phyloP scores from a whole-genome alignment of 805 yeast species.

The Komagataella mondaviorum region DNA sequence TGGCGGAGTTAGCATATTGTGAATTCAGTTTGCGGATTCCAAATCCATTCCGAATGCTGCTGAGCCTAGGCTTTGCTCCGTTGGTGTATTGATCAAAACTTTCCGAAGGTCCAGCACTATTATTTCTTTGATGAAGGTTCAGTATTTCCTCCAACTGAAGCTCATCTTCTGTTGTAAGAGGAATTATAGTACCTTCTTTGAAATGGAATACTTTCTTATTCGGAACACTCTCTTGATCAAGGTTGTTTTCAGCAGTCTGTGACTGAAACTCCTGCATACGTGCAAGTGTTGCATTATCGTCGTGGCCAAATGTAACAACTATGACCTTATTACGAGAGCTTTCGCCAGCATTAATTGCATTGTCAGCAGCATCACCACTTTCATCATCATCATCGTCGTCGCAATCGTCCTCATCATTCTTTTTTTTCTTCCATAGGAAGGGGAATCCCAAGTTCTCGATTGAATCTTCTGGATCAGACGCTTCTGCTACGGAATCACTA shows the following conservation, averaged over 20 bases:
- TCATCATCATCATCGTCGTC: constrained; percentile 1
- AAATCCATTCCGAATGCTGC: background rate
- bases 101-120: background rate
- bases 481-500: background rate
- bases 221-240: background rate
- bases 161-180: background rate
- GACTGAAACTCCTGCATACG: background rate
- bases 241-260: background rate
- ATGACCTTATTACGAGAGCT: background rate
- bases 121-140: background rate
- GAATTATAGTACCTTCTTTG: background rate
- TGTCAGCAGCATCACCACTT: too few species aligned
- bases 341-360: background rate
- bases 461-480: background rate
- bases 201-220: background rate
- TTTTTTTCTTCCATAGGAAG: background rate
- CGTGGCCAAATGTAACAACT: background rate
- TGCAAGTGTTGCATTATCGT: background rate
- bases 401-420: background rate
- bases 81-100: background rate
- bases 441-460: background rate
- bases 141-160: background rate
- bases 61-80: background rate
- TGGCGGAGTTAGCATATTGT: background rate
- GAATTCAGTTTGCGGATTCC: background rate